Conservation (phyloP, 2,329 filamentous ascomycete species). For the Neonectria ditissima region DNA sequence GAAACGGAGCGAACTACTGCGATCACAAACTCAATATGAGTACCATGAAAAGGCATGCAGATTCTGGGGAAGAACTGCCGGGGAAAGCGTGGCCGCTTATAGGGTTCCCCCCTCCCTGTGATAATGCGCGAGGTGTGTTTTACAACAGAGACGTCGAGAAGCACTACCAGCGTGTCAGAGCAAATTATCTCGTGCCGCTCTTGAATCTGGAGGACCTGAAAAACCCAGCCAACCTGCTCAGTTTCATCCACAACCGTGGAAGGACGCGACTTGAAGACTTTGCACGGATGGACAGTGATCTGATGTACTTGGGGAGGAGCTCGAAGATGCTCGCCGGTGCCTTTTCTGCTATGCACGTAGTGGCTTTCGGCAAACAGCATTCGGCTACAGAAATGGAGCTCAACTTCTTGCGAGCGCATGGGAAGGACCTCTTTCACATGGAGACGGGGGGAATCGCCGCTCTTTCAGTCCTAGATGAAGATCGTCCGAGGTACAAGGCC, state of each 20-base stretch:
- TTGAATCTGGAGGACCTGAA: constrained; percentile 37
- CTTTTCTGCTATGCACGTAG: constrained; percentile 5
- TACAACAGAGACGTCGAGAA: constrained; percentile 30
- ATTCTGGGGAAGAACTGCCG: not conserved
- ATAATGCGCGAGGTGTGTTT: not conserved
- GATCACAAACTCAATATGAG: not conserved
- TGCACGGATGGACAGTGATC: constrained; percentile 29
- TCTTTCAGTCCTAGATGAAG: not conserved
- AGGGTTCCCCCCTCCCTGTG: not conserved
- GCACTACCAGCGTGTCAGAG: constrained; percentile 25
- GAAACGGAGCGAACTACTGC: constrained; percentile 37
- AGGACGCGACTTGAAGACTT: constrained; percentile 26
- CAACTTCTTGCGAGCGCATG: not conserved
- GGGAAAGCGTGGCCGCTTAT: not conserved
- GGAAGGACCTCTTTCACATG: not conserved
- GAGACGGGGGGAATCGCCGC: not conserved
- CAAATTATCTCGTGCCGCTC: constrained; percentile 39
- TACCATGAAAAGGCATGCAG: not conserved
- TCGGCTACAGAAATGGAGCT: not conserved
- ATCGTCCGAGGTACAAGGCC: not conserved
- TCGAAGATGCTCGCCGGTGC: constrained; percentile 32
- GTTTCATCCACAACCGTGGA: constrained; percentile 39
- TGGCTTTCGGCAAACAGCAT: constrained; percentile 7
- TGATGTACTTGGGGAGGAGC: constrained; percentile 35
- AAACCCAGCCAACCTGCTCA: constrained; percentile 31